These are phyloP conservation scores for Chrysoporthe austroafricana DNA, from an alignment of 2,329 filamentous ascomycete species.

Conservation along the genomic window DNA sequence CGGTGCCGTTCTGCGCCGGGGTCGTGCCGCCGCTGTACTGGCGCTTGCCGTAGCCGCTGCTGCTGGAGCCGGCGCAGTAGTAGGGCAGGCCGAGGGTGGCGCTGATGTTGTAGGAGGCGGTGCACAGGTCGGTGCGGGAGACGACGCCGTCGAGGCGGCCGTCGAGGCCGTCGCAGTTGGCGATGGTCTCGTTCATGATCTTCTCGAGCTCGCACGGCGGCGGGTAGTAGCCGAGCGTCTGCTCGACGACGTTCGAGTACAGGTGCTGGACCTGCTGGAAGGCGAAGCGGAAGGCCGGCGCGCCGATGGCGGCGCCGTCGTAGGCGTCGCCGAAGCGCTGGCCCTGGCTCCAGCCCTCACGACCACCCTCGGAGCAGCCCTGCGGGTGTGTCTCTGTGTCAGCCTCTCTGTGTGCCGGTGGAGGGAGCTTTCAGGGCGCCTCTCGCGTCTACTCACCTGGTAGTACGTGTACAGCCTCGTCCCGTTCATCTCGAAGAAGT, in stretches of 20 bases:
- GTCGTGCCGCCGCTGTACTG: slow-evolving; percentile 23
- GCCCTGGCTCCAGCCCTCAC: slow-evolving; percentile 52
- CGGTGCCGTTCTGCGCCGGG: slow-evolving; percentile 24
- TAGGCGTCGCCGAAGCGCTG: slow-evolving; percentile 45
- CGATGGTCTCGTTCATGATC: slow-evolving; percentile 26
- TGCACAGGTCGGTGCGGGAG: slow-evolving; percentile 38
- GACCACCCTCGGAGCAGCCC: slow-evolving; percentile 52
- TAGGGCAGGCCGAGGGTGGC: slow-evolving; percentile 49
- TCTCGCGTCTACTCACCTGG: slow-evolving; percentile 37
- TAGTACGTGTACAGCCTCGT: slow-evolving; percentile 55
- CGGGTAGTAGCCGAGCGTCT: slow-evolving; percentile 47
- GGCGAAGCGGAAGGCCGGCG: slow-evolving; percentile 49
- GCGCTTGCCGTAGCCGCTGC: background rate
- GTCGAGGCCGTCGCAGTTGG: slow-evolving; percentile 20
- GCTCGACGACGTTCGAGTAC: slow-evolving; percentile 40
- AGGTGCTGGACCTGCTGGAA: slow-evolving; percentile 39
- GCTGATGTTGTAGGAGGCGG: slow-evolving; percentile 48
- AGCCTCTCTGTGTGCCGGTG: background rate
- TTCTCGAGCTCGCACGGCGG: slow-evolving; percentile 38
- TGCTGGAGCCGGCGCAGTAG: slow-evolving; percentile 16
- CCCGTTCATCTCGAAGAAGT: slow-evolving; percentile 42
- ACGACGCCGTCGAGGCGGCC: slow-evolving; percentile 27
- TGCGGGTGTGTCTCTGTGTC: slow-evolving; percentile 21
- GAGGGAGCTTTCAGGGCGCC: background rate
- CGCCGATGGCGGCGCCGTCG: slow-evolving; percentile 50